Evolutionary conservation across 768 basidiomycete genomes (phyloP), one percentile per base, ranked within the genome.

Genomic region (Tricholoma saponaceum): DNA sequence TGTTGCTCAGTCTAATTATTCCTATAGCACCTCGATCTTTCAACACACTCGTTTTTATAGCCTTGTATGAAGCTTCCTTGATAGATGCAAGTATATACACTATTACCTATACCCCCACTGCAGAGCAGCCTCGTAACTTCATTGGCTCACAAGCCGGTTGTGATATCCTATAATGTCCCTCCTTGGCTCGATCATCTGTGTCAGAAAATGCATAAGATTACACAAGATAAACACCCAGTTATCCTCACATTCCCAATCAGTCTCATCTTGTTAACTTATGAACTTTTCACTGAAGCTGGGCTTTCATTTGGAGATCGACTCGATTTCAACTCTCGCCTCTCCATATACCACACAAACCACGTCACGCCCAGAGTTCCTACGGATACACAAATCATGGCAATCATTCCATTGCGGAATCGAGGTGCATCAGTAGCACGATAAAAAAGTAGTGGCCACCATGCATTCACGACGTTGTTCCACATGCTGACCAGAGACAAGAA

Each of bases 341-440:
- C 83, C 12, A 86, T 63, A 57, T 74, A 75, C 77, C 82, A 84
- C 51, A 85, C 85, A 12, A 82, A 39, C 72, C 74, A 81, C 3
- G 85, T 87, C 26, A 79, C 74, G 5, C 58, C 71, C 14, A 87
- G 68, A 9, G 86, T 86, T n/a, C 82, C 83, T 23, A 75, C 69
- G 43, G 79, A 80, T 0, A 77, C 78, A 46, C 80, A 81, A 32
- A 87, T 76, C 83, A 87, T 85, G 9, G 85, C 81, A 61, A 83
- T 83, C 83, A 86, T 83, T 20, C 87, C 88, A 57, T 82, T 88
- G 16, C 66, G 75, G 69, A 89, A 90, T 23, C 72, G 71, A 4
- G 89, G 87, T 4, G 86, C 87, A 52, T 89, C 84, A 23, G 84
- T 85, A 4, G 87, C 86, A n/a, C 82, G 84, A 69, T 89, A 89